Conservation (phyloP, 768 basidiomycete genomes). For the Xerocomellus dryophilus region DNA sequence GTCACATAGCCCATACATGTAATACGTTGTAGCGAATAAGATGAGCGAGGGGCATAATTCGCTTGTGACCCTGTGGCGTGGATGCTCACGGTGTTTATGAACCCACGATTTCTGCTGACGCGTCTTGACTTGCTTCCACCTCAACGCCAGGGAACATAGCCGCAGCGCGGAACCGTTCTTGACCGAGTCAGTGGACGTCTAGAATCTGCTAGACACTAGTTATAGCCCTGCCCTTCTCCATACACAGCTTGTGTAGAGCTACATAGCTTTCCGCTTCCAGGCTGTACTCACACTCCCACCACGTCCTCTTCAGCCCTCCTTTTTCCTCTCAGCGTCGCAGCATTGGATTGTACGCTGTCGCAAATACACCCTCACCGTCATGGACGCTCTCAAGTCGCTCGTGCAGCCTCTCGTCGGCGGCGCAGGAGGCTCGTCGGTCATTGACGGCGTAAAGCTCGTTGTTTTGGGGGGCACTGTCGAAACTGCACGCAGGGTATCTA, state of each 20-base stretch:
- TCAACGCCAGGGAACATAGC: slow-evolving; percentile 1
- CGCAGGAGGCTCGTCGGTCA: slow-evolving; percentile 70
- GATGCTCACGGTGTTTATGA: slow-evolving; percentile 21
- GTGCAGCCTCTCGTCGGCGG: slow-evolving; percentile 77
- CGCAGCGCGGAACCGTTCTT: slow-evolving; percentile 5
- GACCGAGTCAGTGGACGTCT: slow-evolving; percentile 3
- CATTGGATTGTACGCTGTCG: slow-evolving; percentile 38
- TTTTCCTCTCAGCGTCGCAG: slow-evolving; percentile 26
- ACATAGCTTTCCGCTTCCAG: slow-evolving; percentile 8
- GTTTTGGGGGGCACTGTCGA: slow-evolving; percentile 86
- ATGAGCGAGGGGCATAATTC: neutral
- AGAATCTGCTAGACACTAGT: neutral
- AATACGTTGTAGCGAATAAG: neutral
- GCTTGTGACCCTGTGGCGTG: slow-evolving; percentile 32
- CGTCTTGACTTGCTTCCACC: slow-evolving; percentile 36
- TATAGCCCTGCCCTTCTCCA: neutral
- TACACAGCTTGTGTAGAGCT: slow-evolving; percentile 28
- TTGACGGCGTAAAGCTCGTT: slow-evolving; percentile 89
- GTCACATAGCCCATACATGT: slow-evolving; percentile 23
- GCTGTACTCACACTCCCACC: slow-evolving; percentile 24
- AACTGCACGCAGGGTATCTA: slow-evolving; percentile 77
- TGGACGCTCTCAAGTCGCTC: slow-evolving; percentile 82
- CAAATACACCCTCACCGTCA: slow-evolving; percentile 31
- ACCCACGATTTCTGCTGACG: slow-evolving; percentile 33
- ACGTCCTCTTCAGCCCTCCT: slow-evolving; percentile 17